phyloP scores from a whole-genome alignment of 805 yeast species.

The Candida hispaniensis region DNA sequence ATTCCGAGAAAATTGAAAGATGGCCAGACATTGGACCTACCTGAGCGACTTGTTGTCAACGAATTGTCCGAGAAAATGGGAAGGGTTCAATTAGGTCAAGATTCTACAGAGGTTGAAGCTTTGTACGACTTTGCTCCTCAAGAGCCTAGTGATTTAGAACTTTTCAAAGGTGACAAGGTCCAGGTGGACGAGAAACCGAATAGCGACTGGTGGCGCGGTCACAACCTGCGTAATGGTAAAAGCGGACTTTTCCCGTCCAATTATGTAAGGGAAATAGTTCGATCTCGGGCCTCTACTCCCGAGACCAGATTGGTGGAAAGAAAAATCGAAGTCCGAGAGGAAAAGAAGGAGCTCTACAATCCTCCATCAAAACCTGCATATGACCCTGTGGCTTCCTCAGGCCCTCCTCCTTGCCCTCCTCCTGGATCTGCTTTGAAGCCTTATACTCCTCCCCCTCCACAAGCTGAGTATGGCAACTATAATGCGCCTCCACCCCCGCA shows the following conservation, averaged over 20 bases:
- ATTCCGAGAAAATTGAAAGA: conserved; percentile 41
- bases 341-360: conserved; percentile 6
- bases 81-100: conserved; percentile 25
- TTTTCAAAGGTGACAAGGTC: conserved; percentile 58
- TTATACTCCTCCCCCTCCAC: conserved; percentile 17
- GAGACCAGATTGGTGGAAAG: neutral
- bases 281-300: conserved; percentile 1
- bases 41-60: conserved; percentile 33
- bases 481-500: conserved; percentile 21
- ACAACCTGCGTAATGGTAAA: conserved; percentile 35
- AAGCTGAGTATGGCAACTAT: conserved; percentile 16
- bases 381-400: conserved; percentile 16
- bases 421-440: conserved; percentile 7
- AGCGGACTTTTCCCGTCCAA: conserved; percentile 86
- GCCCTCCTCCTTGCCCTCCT: conserved; percentile 18
- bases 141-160: conserved; percentile 61
- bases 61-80: conserved; percentile 34
- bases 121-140: conserved; percentile 65
- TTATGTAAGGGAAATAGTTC: conserved; percentile 43
- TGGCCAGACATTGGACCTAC: conserved; percentile 14
- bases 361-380: conserved; percentile 15
- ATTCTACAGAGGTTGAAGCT: conserved; percentile 43
- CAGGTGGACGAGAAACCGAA: conserved; percentile 63
- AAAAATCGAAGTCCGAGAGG: conserved; percentile 1
- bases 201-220: conserved; percentile 88